These are phyloP conservation scores for Spathaspora hagerdaliae DNA, from an alignment of 805 yeast genomes.

Conservation along the genomic window DNA sequence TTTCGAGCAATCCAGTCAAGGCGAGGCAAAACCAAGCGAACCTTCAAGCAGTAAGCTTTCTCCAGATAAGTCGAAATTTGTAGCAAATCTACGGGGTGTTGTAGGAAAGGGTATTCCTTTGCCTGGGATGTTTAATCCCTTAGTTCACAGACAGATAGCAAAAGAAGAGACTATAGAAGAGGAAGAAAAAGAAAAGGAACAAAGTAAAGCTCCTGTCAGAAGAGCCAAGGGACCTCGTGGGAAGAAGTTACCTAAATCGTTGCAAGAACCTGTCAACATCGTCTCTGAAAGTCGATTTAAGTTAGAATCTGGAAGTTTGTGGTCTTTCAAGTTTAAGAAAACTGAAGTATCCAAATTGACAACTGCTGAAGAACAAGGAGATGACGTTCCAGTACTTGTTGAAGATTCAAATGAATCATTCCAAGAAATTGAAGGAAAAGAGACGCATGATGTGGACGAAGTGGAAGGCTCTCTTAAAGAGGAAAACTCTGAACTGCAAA, in stretches of 20 bases:
- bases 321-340: slow-evolving; percentile 21
- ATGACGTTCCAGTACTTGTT: neutral
- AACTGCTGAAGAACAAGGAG: neutral
- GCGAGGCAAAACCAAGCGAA: neutral
- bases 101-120: slow-evolving; percentile 48
- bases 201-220: slow-evolving; percentile 27
- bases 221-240: slow-evolving; percentile 76
- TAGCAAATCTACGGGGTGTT: slow-evolving; percentile 53
- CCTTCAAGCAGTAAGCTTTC: neutral
- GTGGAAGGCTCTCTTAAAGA: slow-evolving; percentile 8
- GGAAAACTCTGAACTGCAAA: neutral
- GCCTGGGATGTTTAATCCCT: slow-evolving; percentile 52
- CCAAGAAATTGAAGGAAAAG: neutral
- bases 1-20: slow-evolving; percentile 38
- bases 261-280: slow-evolving; percentile 37
- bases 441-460: slow-evolving; percentile 11
- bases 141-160: neutral
- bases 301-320: slow-evolving; percentile 29
- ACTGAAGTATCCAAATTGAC: neutral
- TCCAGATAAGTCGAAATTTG: neutral
- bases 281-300: slow-evolving; percentile 32
- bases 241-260: slow-evolving; percentile 59
- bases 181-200: slow-evolving; percentile 8
- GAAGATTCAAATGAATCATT: neutral
- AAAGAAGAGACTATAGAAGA: slow-evolving; percentile 6